Percentiles rank a stretch among this genome's conserved stretches.
These are phyloP conservation scores for Leccinum angustisporum DNA, from an alignment of 1,284 basidiomycete genomes.

Conservation along the genomic window DNA sequence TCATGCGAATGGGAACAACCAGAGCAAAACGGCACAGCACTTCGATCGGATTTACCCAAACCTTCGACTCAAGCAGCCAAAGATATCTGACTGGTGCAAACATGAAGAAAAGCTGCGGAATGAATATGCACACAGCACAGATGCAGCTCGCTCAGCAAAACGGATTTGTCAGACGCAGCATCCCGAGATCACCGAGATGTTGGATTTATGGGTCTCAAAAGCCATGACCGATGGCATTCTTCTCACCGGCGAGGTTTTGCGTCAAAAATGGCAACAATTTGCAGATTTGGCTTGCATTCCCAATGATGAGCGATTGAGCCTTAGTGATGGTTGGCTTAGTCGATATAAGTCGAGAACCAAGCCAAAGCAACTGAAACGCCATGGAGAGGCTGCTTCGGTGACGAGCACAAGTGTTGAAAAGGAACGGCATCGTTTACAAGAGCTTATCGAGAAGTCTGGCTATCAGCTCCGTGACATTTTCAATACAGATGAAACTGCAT, in stretches of 20 bases:
- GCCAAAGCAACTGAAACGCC: background rate
- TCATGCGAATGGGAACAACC: background rate
- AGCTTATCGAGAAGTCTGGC: background rate
- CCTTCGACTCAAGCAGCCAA: background rate
- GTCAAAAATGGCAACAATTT: background rate
- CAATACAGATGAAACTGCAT: background rate
- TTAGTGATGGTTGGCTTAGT: slow-evolving; percentile 11
- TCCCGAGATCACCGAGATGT: background rate
- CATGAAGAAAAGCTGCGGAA: background rate
- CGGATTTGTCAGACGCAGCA: background rate
- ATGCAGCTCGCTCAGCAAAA: background rate
- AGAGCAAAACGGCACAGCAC: background rate
- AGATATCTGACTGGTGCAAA: background rate
- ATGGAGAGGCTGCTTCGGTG: slow-evolving; percentile 16
- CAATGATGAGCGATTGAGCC: background rate
- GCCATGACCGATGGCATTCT: background rate
- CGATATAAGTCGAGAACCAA: background rate
- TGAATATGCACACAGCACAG: background rate
- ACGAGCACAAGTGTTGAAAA: background rate
- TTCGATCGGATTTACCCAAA: background rate
- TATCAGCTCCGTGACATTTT: background rate
- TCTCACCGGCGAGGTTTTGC: background rate
- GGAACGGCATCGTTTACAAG: background rate
- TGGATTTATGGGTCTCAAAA: background rate
- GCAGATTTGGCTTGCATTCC: background rate